Evolutionary conservation across 805 yeast species (phyloP).

Genomic region (Dipodascopsis uninucleata): DNA sequence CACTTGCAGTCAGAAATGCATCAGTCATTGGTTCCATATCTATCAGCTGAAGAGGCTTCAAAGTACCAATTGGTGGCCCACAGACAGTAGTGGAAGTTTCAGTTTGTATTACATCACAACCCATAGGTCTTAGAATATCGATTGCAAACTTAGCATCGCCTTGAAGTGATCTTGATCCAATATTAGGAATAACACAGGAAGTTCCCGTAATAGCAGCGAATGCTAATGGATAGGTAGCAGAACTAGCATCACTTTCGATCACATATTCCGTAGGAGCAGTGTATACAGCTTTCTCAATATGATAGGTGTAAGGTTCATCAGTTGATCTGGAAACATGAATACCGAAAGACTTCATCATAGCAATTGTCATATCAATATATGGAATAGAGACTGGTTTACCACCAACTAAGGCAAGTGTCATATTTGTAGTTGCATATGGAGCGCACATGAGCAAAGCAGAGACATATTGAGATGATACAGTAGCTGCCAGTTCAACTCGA

Average conservation of each 20-base stretch:
- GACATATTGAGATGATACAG: constrained; percentile 95
- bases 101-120: constrained; percentile 81
- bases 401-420: constrained; percentile 82
- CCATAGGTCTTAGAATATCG: constrained; percentile 92
- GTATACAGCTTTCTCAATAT: constrained; percentile 81
- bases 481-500: constrained; percentile 86
- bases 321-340: constrained; percentile 64
- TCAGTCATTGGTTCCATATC: constrained; percentile 99
- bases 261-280: constrained; percentile 78
- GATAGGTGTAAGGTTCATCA: constrained; percentile 78
- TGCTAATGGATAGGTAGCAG: constrained; percentile 96
- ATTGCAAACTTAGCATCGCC: constrained; percentile 97
- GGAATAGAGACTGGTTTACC: constrained; percentile 96
- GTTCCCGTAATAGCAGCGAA: constrained; percentile 96
- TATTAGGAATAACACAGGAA: constrained; percentile 87
- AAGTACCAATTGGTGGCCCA: constrained; percentile 71
- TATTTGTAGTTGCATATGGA: constrained; percentile 87
- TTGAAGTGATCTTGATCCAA: constrained; percentile 86
- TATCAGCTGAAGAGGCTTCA: constrained; percentile 67
- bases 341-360: constrained; percentile 92
- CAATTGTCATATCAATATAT: constrained; percentile 95
- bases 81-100: constrained; percentile 84
- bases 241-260: constrained; percentile 94
- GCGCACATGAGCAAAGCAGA: constrained; percentile 96
- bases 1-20: constrained; percentile 94